Conservation (phyloP, 164 flowering plant genomes). For the Aristolochia contorta region DNA sequence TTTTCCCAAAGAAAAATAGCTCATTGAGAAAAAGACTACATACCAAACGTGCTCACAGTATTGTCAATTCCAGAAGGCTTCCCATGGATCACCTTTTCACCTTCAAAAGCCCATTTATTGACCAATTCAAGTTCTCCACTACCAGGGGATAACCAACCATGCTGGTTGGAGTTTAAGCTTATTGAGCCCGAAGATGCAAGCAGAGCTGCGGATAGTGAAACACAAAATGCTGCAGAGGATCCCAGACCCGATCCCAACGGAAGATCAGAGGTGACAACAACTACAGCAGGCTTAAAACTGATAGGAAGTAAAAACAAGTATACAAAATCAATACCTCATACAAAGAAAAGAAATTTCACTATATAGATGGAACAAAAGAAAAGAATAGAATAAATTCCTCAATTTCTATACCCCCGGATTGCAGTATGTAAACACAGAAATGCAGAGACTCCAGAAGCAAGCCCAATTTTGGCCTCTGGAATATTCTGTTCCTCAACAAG, state of each 20-base stretch:
- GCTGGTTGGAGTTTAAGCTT: conserved; percentile 30
- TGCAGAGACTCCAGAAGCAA: conserved; percentile 67
- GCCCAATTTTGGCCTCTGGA: conserved; percentile 73
- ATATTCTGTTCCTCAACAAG: conserved; percentile 63
- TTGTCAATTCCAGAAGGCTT: conserved; percentile 97
- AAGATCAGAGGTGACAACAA: conserved; percentile 69
- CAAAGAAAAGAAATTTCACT: neutral
- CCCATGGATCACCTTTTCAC: conserved; percentile 95
- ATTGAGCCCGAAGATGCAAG: conserved; percentile 49
- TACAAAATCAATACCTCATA: neutral
- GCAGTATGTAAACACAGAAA: conserved; percentile 77
- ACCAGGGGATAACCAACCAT: conserved; percentile 52
- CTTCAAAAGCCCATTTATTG: conserved; percentile 97
- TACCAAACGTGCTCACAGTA: conserved; percentile 94
- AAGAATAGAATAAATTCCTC: neutral
- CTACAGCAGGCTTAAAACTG: conserved; percentile 77
- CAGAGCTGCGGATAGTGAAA: conserved; percentile 76
- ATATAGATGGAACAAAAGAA: neutral
- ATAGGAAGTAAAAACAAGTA: conserved; percentile 3
- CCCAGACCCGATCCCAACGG: conserved; percentile 94
- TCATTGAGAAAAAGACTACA: conserved; percentile 10
- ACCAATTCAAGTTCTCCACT: conserved; percentile 65
- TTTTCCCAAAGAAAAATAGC: no score
- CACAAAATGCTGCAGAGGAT: conserved; percentile 93
- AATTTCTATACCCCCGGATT: conserved; percentile 52